A percentile compares a stretch with the other conserved stretches of the same genome.
phyloP scores from a whole-genome alignment of 257 asterid genomes.

The Nicotiana obtusifolia region DNA sequence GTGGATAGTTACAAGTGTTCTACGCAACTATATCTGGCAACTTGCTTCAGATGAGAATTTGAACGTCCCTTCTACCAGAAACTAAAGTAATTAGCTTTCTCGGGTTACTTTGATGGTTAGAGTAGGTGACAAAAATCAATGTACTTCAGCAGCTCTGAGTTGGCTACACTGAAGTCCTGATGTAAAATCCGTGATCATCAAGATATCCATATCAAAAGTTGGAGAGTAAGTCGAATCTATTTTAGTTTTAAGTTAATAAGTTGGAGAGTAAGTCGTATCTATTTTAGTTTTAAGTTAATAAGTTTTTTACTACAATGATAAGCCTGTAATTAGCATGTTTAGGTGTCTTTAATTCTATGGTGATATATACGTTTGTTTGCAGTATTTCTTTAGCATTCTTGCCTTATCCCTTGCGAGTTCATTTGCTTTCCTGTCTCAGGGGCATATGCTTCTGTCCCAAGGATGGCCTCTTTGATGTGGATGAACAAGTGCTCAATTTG shows the following conservation, averaged over 20 bases:
- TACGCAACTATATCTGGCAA: background rate
- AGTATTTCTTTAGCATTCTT: too few relatives aligned
- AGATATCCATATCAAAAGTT: background rate
- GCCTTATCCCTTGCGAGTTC: background rate
- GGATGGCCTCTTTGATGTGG: background rate
- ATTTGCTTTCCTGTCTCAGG: background rate
- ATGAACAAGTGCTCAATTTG: background rate
- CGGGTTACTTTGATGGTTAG: background rate
- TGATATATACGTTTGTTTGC: background rate
- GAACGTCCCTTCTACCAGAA: background rate
- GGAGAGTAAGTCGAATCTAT: background rate
- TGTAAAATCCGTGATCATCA: background rate
- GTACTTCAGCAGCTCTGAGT: background rate
- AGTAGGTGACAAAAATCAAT: background rate
- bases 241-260: background rate
- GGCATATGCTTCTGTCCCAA: background rate
- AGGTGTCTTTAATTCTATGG: background rate
- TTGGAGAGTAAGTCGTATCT: too few relatives aligned
- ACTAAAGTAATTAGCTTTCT: background rate
- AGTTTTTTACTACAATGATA: background rate
- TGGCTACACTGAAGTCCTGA: background rate
- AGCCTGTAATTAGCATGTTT: too few relatives aligned
- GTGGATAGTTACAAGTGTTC: background rate
- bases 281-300: too few relatives aligned
- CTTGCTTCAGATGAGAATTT: background rate